Percentiles rank a stretch among this genome's conserved stretches.
phyloP scores from a whole-genome alignment of 148 eudicot genomes.

The Limonium bicolor region DNA sequence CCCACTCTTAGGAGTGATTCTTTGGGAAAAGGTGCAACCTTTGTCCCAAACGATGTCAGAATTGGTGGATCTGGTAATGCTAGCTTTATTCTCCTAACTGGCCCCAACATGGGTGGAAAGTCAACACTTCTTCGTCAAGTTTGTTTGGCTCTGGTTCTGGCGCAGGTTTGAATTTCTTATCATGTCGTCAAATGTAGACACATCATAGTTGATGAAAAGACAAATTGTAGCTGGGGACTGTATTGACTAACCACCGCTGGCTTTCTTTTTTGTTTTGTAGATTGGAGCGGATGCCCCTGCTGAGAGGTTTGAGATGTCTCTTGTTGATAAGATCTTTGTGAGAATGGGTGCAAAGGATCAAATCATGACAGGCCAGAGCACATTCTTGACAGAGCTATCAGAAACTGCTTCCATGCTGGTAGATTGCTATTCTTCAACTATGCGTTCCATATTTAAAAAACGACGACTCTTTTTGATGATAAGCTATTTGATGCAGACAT shows the following conservation, averaged over 20 bases:
- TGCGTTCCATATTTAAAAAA: no score
- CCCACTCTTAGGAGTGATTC: slow-evolving; percentile 71
- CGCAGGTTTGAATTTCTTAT: slow-evolving; percentile 52
- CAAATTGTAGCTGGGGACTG: no score
- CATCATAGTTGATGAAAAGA: no score
- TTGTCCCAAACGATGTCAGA: slow-evolving; percentile 76
- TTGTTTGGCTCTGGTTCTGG: slow-evolving; percentile 89
- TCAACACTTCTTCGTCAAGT: slow-evolving; percentile 98
- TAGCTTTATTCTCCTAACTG: slow-evolving; percentile 82
- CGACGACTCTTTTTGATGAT: no score
- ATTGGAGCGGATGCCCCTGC: slow-evolving; percentile 97
- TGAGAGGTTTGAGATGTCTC: slow-evolving; percentile 62
- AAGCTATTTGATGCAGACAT: slow-evolving; percentile 43
- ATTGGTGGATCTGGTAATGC: slow-evolving; percentile 67
- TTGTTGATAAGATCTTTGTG: slow-evolving; percentile 78
- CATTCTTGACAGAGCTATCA: slow-evolving; percentile 88
- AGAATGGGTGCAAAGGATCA: slow-evolving; percentile 99
- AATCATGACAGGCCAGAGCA: slow-evolving; percentile 97
- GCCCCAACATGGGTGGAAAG: slow-evolving; percentile 99
- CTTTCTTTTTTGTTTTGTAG: slow-evolving; percentile 25
- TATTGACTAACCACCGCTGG: background rate
- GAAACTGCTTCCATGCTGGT: slow-evolving; percentile 99
- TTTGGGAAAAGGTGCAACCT: slow-evolving; percentile 61
- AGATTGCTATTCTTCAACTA: slow-evolving; percentile 17
- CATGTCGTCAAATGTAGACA: background rate